Percentiles rank a stretch among this genome's conserved stretches.
Evolutionary conservation across 495 filamentous ascomycete genomes (phyloP).

Genomic region (Glarea lozoyensis): DNA sequence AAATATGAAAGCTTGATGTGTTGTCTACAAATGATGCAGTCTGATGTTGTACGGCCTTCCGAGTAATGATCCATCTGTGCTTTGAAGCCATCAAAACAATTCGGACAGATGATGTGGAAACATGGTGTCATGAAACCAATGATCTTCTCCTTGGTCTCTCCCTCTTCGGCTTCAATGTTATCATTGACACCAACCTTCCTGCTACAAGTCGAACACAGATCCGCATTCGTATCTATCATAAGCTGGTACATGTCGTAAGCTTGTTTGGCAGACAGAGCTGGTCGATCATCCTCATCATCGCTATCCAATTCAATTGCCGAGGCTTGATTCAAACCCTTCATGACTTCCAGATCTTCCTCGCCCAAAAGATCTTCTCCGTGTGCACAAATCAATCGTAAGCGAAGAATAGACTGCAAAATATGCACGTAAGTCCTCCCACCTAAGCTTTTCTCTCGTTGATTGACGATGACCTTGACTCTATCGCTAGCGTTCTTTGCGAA

Average conservation of each 20-base stretch:
- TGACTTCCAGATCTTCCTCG: conserved; percentile 67
- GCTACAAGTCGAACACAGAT: conserved; percentile 60
- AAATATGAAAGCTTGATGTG: conserved; percentile 51
- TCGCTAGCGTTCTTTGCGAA: conserved; percentile 44
- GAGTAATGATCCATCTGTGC: conserved; percentile 28
- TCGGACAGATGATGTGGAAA: conserved; percentile 69
- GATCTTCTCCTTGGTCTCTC: conserved; percentile 49
- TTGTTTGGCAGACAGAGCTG: conserved; percentile 48
- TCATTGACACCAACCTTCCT: conserved; percentile 49
- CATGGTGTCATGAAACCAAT: conserved; percentile 77
- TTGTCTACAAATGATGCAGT: conserved; percentile 59
- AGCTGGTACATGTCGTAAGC: conserved; percentile 76
- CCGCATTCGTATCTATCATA: conserved; percentile 66
- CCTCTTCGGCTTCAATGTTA: conserved; percentile 38
- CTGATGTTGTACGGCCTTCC: conserved; percentile 26
- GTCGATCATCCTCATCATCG: conserved; percentile 48
- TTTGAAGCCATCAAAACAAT: conserved; percentile 52
- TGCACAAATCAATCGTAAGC: conserved; percentile 81
- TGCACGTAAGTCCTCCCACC: conserved; percentile 80
- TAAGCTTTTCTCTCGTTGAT: conserved; percentile 47
- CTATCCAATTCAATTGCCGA: conserved; percentile 83
- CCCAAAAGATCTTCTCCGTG: conserved; percentile 83
- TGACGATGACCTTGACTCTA: conserved; percentile 41
- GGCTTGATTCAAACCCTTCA: conserved; percentile 67
- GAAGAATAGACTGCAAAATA: conserved; percentile 82